Conservation (phyloP, 2,329 filamentous ascomycete species). For the Cladosporium sp. region DNA sequence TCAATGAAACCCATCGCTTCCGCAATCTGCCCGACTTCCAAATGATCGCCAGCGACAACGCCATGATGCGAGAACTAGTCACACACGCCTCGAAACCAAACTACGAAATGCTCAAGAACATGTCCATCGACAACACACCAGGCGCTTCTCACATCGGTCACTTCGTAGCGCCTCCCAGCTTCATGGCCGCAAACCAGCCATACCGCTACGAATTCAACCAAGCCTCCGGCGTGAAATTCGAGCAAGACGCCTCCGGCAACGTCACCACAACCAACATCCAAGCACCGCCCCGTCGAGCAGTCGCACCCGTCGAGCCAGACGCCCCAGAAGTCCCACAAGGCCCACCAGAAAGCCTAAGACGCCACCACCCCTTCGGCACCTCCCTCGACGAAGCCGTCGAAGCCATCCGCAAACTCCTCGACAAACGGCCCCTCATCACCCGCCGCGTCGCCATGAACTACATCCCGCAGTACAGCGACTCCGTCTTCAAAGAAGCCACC, state of each 20-base stretch:
- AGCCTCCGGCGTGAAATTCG: slow-evolving; percentile 72
- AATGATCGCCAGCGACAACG: slow-evolving; percentile 35
- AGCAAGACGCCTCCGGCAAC: slow-evolving; percentile 58
- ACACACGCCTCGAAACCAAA: slow-evolving; percentile 71
- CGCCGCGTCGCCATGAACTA: slow-evolving; percentile 77
- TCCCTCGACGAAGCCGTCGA: slow-evolving; percentile 63
- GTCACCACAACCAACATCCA: slow-evolving; percentile 49
- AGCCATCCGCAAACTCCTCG: slow-evolving; percentile 65
- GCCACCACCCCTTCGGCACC: slow-evolving; percentile 39
- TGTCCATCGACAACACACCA: slow-evolving; percentile 65
- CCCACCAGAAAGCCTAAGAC: slow-evolving; percentile 57
- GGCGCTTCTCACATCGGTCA: slow-evolving; percentile 68
- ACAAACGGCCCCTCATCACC: slow-evolving; percentile 80
- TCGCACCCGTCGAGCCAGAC: slow-evolving; percentile 61
- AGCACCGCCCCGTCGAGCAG: slow-evolving; percentile 60
- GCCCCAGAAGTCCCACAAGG: slow-evolving; percentile 61
- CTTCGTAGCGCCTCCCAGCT: slow-evolving; percentile 32
- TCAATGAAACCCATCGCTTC: slow-evolving; percentile 83
- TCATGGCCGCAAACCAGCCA: slow-evolving; percentile 32
- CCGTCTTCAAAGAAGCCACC: slow-evolving; percentile 69
- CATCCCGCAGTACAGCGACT: slow-evolving; percentile 53
- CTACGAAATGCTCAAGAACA: slow-evolving; percentile 61
- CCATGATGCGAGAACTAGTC: slow-evolving; percentile 70
- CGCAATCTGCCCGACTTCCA: slow-evolving; percentile 85
- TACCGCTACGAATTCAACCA: slow-evolving; percentile 74